These are phyloP conservation scores for Aspergillus sp. DNA, from an alignment of 2,329 filamentous ascomycete species.

Conservation along the genomic window DNA sequence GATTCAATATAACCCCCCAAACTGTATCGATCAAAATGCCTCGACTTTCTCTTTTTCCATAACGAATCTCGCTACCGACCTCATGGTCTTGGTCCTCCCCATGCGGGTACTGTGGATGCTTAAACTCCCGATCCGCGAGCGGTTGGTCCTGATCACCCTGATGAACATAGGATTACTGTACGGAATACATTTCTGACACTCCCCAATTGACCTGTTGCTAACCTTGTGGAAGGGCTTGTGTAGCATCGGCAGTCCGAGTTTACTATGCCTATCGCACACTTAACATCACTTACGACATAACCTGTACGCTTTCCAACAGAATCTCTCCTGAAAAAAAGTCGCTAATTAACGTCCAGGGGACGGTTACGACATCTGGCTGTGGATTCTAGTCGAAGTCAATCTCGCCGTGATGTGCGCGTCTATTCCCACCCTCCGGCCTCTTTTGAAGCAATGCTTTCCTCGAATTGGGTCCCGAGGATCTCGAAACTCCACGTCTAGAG, in stretches of 20 bases:
- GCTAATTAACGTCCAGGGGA: background rate
- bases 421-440: slow-evolving; percentile 4
- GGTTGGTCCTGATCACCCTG: background rate
- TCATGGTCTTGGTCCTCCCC: slow-evolving; percentile 1
- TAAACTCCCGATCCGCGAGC: slow-evolving; percentile 1
- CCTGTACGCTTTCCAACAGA: background rate
- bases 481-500: background rate
- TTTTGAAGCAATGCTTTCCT: background rate
- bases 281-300: slow-evolving; percentile 2
- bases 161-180: slow-evolving; percentile 8
- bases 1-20: background rate
- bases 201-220: background rate
- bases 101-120: slow-evolving; percentile 2
- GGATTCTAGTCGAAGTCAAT: slow-evolving; percentile 7
- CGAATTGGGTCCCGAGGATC: background rate
- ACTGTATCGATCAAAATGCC: background rate
- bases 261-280: slow-evolving; percentile 3
- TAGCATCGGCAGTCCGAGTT: background rate
- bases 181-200: background rate
- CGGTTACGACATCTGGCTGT: slow-evolving; percentile 1
- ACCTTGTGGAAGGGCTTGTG: background rate
- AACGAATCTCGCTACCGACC: slow-evolving; percentile 1
- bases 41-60: slow-evolving; percentile 2
- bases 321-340: too few species aligned
- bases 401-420: slow-evolving; percentile 5